Evolutionary conservation across 1,284 basidiomycete species (phyloP), one percentile per base, ranked within the genome.

Genomic region (Tilletia caries): DNA sequence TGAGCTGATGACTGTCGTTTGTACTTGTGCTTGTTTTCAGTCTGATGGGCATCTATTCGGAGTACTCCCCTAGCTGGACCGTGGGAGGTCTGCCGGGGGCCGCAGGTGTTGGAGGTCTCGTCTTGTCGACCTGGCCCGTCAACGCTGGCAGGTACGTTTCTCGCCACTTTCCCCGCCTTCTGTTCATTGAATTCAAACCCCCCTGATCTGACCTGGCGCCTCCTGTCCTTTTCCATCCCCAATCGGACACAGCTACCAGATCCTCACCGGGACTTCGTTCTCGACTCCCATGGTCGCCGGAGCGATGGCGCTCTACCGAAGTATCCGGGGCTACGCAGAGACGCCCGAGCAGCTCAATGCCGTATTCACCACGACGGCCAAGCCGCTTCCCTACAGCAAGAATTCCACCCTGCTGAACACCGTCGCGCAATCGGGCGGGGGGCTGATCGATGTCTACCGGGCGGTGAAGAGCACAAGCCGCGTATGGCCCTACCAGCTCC

Each of bases 341-440:
- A 54, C 68, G 29, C 72, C 75, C 10, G 67, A 72, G 10, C 25
- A 60, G 41, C 87, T 69, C 84, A 87, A 52, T 84, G 85, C 64
- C 73, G 78, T 90, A 12, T 87, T 91, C 72, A 85, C 90, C 83
- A 87, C 87, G 18, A 89, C 90, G 0, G 87, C 89, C 8, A 79
- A 85, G 48, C 82, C 84, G 4, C 82, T 90, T 10, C 79, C 84
- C 0, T 87, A 87, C 52, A 85, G 85, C 46, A 86, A 29, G 52
- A 27, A 86, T 18, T 86, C 86, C 6, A 85, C 86, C 43, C 86
- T 87, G 2, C 76, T 88, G 44, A 87, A 89, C 73, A 89, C 89
- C 10, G 85, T 88, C 10, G 86, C 88, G 1, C 87, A 88, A 67
- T 88, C 89, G 73, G 91, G 91, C 44, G 86, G 89, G n/a, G 91